Evolutionary conservation across 1,284 basidiomycete species (phyloP).

Genomic region (Austroboletus novae-zelandiae): DNA sequence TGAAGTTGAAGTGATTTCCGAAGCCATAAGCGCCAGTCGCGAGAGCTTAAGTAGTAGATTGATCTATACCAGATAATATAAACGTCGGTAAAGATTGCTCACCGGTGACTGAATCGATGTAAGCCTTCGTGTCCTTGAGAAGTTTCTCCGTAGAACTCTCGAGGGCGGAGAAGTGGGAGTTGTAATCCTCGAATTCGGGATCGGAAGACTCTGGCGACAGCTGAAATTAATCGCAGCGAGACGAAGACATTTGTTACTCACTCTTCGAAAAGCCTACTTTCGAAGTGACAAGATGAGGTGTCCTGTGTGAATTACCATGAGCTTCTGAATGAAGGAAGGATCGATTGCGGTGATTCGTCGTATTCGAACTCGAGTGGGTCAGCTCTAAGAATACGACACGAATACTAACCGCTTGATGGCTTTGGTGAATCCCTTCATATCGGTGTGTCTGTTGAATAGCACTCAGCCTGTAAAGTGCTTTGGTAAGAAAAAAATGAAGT

Average conservation of each 20-base stretch:
- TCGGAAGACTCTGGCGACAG: slow-evolving; percentile 71
- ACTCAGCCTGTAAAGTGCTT: neutral
- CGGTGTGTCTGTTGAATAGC: neutral
- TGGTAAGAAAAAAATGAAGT: slow-evolving; percentile 1
- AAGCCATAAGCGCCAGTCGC: slow-evolving; percentile 80
- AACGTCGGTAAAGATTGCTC: slow-evolving; percentile 27
- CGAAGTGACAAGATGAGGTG: slow-evolving; percentile 83
- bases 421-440: slow-evolving; percentile 82
- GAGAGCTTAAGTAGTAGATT: slow-evolving; percentile 53
- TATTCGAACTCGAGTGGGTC: slow-evolving; percentile 1
- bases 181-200: slow-evolving; percentile 84
- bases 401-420: slow-evolving; percentile 67
- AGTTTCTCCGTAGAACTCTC: slow-evolving; percentile 88
- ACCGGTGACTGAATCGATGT: slow-evolving; percentile 82
- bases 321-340: slow-evolving; percentile 3
- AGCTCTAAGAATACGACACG: neutral
- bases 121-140: slow-evolving; percentile 87
- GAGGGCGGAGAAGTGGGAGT: slow-evolving; percentile 73
- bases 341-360: slow-evolving; percentile 5
- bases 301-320: slow-evolving; percentile 45
- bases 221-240: slow-evolving; percentile 7
- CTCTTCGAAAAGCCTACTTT: slow-evolving; percentile 91
- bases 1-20: slow-evolving; percentile 69
- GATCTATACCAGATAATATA: slow-evolving; percentile 2
- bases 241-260: slow-evolving; percentile 31